phyloP scores from a whole-genome alignment of 805 yeast genomes.

The Monosporozyma solicola region DNA sequence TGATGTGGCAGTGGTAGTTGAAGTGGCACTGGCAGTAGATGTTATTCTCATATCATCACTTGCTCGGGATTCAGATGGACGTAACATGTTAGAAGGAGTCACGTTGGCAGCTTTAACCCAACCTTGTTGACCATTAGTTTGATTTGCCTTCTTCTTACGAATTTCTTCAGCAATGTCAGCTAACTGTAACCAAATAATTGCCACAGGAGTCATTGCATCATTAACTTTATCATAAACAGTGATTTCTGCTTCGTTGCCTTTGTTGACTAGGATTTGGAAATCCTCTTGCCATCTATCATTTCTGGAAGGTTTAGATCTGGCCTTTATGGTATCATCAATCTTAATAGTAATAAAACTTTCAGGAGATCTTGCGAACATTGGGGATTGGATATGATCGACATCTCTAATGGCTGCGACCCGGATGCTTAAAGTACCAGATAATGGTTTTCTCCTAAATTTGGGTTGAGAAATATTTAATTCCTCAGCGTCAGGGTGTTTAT shows the following conservation, averaged over 20 bases:
- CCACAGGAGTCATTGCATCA: conserved; percentile 70
- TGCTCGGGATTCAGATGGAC: background rate
- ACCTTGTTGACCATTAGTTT: conserved; percentile 60
- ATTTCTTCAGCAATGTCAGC: conserved; percentile 92
- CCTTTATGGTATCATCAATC: conserved; percentile 81
- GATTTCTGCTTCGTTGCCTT: conserved; percentile 86
- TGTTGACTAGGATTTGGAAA: conserved; percentile 71
- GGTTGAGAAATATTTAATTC: conserved; percentile 53
- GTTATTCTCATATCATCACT: background rate
- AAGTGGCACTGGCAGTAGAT: conserved; percentile 1
- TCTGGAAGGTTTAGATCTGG: conserved; percentile 64
- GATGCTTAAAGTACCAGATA: conserved; percentile 70
- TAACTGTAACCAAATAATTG: conserved; percentile 81
- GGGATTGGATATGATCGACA: conserved; percentile 86
- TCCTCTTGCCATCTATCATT: conserved; percentile 77
- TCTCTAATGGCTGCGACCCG: conserved; percentile 74
- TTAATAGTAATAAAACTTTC: conserved; percentile 72
- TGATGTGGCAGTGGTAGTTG: background rate
- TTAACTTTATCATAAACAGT: conserved; percentile 76
- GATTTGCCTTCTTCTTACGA: conserved; percentile 78
- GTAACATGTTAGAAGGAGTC: background rate
- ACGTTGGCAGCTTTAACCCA: conserved; percentile 77
- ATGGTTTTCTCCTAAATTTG: conserved; percentile 69
- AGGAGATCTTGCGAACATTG: conserved; percentile 66
- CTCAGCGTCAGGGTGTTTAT: conserved; percentile 50